A percentile compares a stretch with the other conserved stretches of the same genome.
phyloP scores from a whole-genome alignment of 2,329 filamentous ascomycete genomes.

The Phialophora verrucosa region DNA sequence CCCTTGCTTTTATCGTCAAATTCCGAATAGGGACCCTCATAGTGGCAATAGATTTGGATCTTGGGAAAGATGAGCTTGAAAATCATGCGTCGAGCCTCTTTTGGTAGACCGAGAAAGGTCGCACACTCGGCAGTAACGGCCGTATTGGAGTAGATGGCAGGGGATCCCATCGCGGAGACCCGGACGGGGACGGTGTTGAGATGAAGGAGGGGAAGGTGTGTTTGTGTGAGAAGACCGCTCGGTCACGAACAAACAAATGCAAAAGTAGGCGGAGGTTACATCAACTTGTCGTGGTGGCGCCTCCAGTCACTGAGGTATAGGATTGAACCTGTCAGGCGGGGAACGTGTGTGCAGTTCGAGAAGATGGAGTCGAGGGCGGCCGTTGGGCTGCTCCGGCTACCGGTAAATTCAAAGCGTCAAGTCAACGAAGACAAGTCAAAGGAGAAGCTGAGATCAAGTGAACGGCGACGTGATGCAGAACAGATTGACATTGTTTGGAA shows the following conservation, averaged over 20 bases:
- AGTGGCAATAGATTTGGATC: not conserved
- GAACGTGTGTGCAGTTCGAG: not conserved
- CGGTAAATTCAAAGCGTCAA: not conserved
- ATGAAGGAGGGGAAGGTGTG: not conserved
- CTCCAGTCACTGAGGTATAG: not conserved
- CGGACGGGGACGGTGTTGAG: not conserved
- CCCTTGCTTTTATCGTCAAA: not conserved
- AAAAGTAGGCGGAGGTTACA: not conserved
- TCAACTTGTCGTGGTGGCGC: not conserved
- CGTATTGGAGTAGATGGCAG: not conserved
- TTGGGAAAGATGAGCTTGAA: not conserved
- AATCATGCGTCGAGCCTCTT: not conserved
- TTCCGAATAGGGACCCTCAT: not conserved
- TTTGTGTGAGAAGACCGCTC: not conserved
- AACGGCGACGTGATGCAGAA: not conserved
- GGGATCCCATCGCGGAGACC: not conserved
- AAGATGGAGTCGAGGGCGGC: no score
- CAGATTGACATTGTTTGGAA: not conserved
- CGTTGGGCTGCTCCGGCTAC: not conserved
- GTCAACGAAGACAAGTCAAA: not conserved
- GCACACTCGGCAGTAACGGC: not conserved
- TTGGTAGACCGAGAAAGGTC: not conserved
- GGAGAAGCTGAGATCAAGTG: not conserved
- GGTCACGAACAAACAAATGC: not conserved
- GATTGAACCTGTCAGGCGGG: not conserved